Evolutionary conservation across 202 grass and related monocot species (phyloP).

Genomic region (Zoysia matrella): DNA sequence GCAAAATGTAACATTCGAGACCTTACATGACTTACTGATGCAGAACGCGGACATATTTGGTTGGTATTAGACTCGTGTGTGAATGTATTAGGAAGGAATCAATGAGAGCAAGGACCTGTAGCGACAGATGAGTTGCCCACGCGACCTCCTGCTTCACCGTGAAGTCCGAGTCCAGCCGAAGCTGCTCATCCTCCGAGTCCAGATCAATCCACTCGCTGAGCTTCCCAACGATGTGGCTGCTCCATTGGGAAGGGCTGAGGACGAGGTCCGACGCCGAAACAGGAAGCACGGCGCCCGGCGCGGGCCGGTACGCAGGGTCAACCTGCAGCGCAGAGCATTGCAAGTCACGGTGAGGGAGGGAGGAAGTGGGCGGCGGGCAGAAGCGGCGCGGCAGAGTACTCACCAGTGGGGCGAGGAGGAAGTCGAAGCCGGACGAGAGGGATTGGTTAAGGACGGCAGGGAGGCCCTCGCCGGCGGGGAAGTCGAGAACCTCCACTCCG

Average conservation of each 20-base stretch:
- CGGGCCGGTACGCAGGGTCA: conserved; percentile 81
- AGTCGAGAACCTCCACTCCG: conserved; percentile 87
- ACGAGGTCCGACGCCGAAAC: conserved; percentile 89
- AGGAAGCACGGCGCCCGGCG: conserved; percentile 60
- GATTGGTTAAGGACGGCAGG: conserved; percentile 68
- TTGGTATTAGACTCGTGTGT: not conserved
- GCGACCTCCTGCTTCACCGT: conserved; percentile 93
- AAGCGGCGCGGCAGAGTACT: not conserved
- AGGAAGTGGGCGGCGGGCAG: not conserved
- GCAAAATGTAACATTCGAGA: too few species aligned
- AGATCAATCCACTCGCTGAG: conserved; percentile 94
- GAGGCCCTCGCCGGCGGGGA: conserved; percentile 64
- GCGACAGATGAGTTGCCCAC: conserved; percentile 94
- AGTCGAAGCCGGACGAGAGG: conserved; percentile 87
- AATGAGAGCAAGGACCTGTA: conserved; percentile 64
- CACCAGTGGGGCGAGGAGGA: conserved; percentile 79
- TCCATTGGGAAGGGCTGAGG: conserved; percentile 90
- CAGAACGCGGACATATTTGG: not conserved
- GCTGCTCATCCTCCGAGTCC: conserved; percentile 78
- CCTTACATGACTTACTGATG: too few species aligned
- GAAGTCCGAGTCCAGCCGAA: conserved; percentile 75
- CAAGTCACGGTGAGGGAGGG: conserved; percentile 3
- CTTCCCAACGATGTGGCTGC: conserved; percentile 94
- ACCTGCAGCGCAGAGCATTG: conserved; percentile 49
- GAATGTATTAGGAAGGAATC: not conserved